Base-by-base conservation (phyloP, 768 basidiomycete species). In the Amanita subjunquillea region DNA sequence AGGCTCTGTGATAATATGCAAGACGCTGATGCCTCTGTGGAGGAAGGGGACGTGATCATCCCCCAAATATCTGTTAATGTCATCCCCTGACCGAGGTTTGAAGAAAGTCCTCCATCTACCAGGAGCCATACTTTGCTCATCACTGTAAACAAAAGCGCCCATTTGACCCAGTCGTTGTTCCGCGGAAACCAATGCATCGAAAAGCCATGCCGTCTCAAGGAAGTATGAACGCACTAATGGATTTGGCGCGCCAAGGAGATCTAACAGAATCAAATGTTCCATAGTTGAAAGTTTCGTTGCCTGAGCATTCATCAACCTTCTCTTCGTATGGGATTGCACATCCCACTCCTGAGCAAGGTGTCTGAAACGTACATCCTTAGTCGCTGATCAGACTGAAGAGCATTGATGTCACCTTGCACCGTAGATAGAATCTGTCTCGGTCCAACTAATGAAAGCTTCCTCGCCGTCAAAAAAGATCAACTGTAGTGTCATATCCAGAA, bases 381-480 rank as follows among this genome's bases (percentile, higher is more conserved):
- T 36, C 41, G 7, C 20, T 30, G 30, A 8, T 42, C 32, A 38
- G 25, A 34, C 53, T n/a, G 51, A 22, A 20, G 23, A 25, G 45
- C 27, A 43, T 68, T 52, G 38, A 30, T 50, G 29, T 34, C 60
- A 91, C 94, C 90, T 82, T 38, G 95, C 85, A n/a, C 95, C 95
- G 63, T 99, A 99, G 40, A 91, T 83, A 1, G 91, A 94, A 67
- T 99, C 95, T 2, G 78, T 81, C 29, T 74, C 77, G 2, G 91
- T 91, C 95, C 95, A 99, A 25, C 79, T 73, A 44, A 80, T 74
- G 67, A 95, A 97, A 0, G 96, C 96, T 67, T 98, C 96, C 67
- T 99, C 96, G 2, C 96, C 96, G 60, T 99, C 96, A 54, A 99
- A 95, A 64, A 98, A 95, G 8, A 99, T 75, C 7, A 98, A 71